Evolutionary conservation across 2,329 filamentous ascomycete genomes (phyloP).

Genomic region (Aspergillus melleus): DNA sequence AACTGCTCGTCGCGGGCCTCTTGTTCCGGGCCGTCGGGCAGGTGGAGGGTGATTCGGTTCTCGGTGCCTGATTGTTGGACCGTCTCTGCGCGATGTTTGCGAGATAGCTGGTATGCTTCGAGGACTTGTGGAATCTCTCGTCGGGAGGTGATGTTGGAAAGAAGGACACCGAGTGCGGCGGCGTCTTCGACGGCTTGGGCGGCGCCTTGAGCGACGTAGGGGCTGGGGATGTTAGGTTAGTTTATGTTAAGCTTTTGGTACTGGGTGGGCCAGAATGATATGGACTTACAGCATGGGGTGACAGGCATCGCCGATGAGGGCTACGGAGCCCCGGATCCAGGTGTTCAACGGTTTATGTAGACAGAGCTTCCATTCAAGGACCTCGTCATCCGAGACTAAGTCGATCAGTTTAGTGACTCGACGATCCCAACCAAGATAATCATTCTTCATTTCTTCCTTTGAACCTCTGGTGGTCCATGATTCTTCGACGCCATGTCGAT

Average conservation of each 20-base stretch:
- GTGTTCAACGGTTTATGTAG: slow-evolving; percentile 33
- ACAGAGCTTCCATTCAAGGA: slow-evolving; percentile 42
- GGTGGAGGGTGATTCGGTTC: slow-evolving; percentile 39
- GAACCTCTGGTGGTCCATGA: slow-evolving; percentile 65
- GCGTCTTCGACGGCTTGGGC: slow-evolving; percentile 49
- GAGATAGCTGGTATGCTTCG: slow-evolving; percentile 37
- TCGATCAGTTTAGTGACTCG: slow-evolving; percentile 60
- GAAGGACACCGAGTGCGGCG: slow-evolving; percentile 34
- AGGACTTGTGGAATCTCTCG: slow-evolving; percentile 37
- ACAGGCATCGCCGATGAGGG: slow-evolving; percentile 45
- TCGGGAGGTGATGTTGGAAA: slow-evolving; percentile 33
- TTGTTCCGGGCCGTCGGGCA: slow-evolving; percentile 43
- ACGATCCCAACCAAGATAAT: slow-evolving; percentile 63
- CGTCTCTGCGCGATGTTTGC: slow-evolving; percentile 41
- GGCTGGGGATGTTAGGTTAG: slow-evolving; percentile 12
- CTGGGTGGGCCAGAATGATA: not conserved
- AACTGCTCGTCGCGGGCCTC: slow-evolving; percentile 42
- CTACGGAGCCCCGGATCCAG: slow-evolving; percentile 37
- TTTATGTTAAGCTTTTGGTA: not conserved
- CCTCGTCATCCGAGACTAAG: slow-evolving; percentile 57
- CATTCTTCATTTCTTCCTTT: slow-evolving; percentile 62
- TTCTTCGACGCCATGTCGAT: slow-evolving; percentile 60
- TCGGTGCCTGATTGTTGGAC: slow-evolving; percentile 38
- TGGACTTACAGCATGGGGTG: slow-evolving; percentile 46
- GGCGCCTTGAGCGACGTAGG: slow-evolving; percentile 47